phyloP scores from a whole-genome alignment of 148 eudicot genomes.

The Persicaria tinctoria region DNA sequence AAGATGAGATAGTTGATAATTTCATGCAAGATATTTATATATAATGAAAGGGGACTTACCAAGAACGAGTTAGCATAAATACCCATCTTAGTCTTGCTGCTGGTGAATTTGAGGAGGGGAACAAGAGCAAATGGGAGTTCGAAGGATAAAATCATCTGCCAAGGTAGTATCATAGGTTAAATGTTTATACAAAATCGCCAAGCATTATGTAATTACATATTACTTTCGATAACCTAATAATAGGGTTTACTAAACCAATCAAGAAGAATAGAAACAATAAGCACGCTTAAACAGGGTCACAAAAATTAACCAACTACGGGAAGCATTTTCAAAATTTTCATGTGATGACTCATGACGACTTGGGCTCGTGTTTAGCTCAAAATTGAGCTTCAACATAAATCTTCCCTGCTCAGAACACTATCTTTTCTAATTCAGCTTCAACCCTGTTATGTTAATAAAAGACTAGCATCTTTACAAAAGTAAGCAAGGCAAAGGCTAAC shows the following conservation, averaged over 20 bases:
- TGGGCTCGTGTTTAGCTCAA: neutral
- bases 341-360: too few species aligned
- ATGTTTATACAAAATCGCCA: neutral
- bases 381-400: neutral
- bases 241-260: too few species aligned
- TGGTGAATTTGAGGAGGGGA: slow-evolving; percentile 96
- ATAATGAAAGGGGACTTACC: slow-evolving; percentile 26
- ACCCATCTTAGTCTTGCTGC: slow-evolving; percentile 97
- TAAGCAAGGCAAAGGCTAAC: neutral
- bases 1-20: too few species aligned
- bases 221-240: too few species aligned
- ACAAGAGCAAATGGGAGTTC: slow-evolving; percentile 98
- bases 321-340: too few species aligned
- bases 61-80: slow-evolving; percentile 55
- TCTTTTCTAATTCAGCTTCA: neutral
- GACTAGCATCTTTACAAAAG: neutral
- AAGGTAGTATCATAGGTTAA: neutral
- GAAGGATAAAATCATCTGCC: slow-evolving; percentile 94
- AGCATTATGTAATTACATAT: too few species aligned
- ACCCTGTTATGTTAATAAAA: neutral
- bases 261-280: neutral
- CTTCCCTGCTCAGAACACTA: neutral
- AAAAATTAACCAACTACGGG: neutral
- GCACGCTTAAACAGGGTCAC: neutral
- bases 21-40: too few species aligned